Conservation (phyloP, 2,329 filamentous ascomycete species). For the Trichoderma sp. region DNA sequence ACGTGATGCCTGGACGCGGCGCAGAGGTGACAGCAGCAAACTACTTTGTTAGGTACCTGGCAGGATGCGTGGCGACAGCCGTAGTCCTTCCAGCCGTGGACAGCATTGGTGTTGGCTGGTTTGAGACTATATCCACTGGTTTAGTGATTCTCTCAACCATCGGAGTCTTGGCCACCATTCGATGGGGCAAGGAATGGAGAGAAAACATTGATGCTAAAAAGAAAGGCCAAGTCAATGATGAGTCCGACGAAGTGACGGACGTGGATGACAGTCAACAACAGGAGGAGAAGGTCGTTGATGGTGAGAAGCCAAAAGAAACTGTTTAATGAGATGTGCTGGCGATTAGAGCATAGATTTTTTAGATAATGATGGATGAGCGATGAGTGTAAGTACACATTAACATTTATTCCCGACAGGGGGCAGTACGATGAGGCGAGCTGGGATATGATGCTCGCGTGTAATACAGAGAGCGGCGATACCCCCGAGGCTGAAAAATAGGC, state of each 20-base stretch:
- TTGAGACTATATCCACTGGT: conserved; percentile 62
- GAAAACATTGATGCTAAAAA: conserved; percentile 35
- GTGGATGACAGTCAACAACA: conserved; percentile 2
- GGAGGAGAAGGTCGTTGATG: not conserved
- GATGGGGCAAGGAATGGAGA: conserved; percentile 44
- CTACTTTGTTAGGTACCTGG: conserved; percentile 75
- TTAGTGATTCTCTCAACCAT: conserved; percentile 41
- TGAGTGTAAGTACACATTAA: not conserved
- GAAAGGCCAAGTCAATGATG: not conserved
- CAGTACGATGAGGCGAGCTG: not conserved
- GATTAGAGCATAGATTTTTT: not conserved
- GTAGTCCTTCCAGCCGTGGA: conserved; percentile 74
- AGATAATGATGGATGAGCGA: not conserved
- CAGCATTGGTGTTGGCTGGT: conserved; percentile 77
- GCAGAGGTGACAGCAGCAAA: conserved; percentile 79
- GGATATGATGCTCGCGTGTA: not conserved
- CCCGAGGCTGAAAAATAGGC: not conserved
- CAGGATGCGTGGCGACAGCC: conserved; percentile 70
- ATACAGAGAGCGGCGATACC: not conserved
- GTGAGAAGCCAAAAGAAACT: not conserved
- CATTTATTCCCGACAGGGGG: not conserved
- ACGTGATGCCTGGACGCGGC: conserved; percentile 70
- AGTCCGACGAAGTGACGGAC: conserved; percentile 15
- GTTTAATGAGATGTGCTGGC: not conserved
- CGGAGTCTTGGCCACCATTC: conserved; percentile 41